phyloP scores from a whole-genome alignment of 257 asterid species.

The Solanum paucissectum region DNA sequence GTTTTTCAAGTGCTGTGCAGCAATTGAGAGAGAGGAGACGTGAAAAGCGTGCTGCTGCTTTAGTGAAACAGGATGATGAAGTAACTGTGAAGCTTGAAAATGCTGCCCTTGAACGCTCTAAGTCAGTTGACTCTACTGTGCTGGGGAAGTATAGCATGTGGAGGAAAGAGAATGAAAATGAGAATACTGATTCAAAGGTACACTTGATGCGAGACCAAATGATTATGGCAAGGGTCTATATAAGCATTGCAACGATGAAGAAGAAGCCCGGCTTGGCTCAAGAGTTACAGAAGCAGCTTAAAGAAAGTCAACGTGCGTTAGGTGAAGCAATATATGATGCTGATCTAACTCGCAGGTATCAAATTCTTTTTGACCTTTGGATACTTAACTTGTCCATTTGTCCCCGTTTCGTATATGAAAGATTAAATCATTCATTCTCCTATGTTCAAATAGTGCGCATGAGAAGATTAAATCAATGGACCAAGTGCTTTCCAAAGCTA shows the following conservation, averaged over 20 bases:
- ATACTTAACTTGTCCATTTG: not conserved
- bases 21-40: slow-evolving; percentile 68
- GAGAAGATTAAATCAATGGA: slow-evolving; percentile 83
- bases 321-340: slow-evolving; percentile 84
- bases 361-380: not conserved
- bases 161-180: slow-evolving; percentile 93
- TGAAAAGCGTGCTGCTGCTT: slow-evolving; percentile 71
- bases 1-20: slow-evolving; percentile 40
- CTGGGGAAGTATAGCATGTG: slow-evolving; percentile 94
- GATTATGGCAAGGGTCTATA: slow-evolving; percentile 91
- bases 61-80: slow-evolving; percentile 80
- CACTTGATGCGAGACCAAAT: slow-evolving; percentile 93
- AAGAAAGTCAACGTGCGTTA: slow-evolving; percentile 88
- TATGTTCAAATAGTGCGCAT: slow-evolving; percentile 46
- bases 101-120: slow-evolving; percentile 86
- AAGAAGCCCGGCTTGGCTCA: slow-evolving; percentile 52
- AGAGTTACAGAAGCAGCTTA: slow-evolving; percentile 67
- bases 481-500: slow-evolving; percentile 79
- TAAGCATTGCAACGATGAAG: slow-evolving; percentile 74
- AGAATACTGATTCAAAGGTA: slow-evolving; percentile 79
- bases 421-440: not conserved
- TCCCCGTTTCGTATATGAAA: not conserved
- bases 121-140: slow-evolving; percentile 90
- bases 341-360: slow-evolving; percentile 64
- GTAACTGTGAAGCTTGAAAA: slow-evolving; percentile 79